phyloP scores from a whole-genome alignment of 73 alveolate genomes.

The Paramecium sonneborni region DNA sequence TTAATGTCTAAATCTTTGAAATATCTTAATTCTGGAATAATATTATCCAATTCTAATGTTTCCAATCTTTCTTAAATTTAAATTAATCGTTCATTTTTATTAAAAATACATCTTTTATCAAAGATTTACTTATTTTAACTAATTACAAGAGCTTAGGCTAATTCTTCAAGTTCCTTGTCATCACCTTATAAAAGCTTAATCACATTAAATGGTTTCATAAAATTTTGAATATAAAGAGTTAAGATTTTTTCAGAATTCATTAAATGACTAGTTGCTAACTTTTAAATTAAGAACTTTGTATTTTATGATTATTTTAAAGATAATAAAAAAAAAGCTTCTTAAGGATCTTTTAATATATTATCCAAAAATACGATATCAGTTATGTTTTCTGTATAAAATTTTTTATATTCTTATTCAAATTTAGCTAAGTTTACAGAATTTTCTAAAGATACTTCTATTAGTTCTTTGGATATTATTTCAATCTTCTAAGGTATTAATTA shows the following conservation, averaged over 20 bases:
- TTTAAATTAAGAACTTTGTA: not conserved
- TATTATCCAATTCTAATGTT: not conserved
- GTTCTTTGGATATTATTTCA: not conserved
- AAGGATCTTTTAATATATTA: not conserved
- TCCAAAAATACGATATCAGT: not conserved
- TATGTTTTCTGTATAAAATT: not conserved
- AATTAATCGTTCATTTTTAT: not conserved
- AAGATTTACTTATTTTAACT: not conserved
- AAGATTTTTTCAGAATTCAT: not conserved
- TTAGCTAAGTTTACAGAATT: not conserved
- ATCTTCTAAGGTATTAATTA: not conserved
- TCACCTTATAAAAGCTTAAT: not conserved
- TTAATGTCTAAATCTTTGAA: not conserved
- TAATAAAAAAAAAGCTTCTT: not conserved
- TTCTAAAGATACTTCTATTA: not conserved
- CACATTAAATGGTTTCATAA: not conserved
- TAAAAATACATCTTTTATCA: not conserved
- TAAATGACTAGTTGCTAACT: not conserved
- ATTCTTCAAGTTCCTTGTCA: not conserved
- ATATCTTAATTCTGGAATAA: constrained; percentile 8
- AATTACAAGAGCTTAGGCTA: constrained; percentile 8
- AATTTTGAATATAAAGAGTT: not conserved
- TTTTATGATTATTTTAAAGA: not conserved
- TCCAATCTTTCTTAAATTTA: not conserved
- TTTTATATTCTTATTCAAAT: constrained; percentile 2